phyloP scores from a whole-genome alignment of 805 yeast genomes.

The Hanseniaspora nectarophila region DNA sequence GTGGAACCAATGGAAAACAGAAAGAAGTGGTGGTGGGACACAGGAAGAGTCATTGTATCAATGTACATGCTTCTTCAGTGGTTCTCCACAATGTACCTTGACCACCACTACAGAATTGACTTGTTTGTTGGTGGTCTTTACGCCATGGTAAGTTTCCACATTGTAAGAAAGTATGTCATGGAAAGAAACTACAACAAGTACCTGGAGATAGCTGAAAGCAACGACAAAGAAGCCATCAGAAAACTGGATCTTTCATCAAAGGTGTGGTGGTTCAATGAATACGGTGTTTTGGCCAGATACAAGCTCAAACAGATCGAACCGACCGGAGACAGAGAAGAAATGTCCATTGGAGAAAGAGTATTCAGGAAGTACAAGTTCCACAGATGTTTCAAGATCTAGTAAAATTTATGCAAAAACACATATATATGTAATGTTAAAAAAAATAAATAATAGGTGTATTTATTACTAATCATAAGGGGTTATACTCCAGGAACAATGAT shows the following conservation, averaged over 20 bases:
- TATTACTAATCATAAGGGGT: too few species aligned
- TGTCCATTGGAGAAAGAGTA: conserved; percentile 13
- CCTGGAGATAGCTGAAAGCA: conserved; percentile 24
- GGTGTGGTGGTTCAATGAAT: conserved; percentile 38
- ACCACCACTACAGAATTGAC: conserved; percentile 62
- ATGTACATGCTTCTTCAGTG: conserved; percentile 46
- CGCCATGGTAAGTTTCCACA: conserved; percentile 35
- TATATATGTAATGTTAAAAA: background rate
- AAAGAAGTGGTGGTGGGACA: conserved; percentile 6
- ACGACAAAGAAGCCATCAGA: conserved; percentile 34
- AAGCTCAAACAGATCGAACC: conserved; percentile 31
- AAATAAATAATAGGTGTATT: too few species aligned
- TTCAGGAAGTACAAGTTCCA: conserved; percentile 9
- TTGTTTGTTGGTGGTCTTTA: conserved; percentile 45
- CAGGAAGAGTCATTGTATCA: conserved; percentile 27
- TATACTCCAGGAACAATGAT: conserved; percentile 52
- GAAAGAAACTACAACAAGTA: conserved; percentile 23
- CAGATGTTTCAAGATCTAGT: conserved; percentile 1
- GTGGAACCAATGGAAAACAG: background rate
- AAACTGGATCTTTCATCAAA: conserved; percentile 55
- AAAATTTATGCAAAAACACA: background rate
- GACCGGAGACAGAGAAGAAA: conserved; percentile 9
- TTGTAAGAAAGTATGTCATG: conserved; percentile 31
- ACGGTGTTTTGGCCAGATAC: conserved; percentile 29
- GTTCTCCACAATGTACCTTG: conserved; percentile 67